Base-by-base conservation (phyloP, 768 basidiomycete species). In the Amanita muscaria region DNA sequence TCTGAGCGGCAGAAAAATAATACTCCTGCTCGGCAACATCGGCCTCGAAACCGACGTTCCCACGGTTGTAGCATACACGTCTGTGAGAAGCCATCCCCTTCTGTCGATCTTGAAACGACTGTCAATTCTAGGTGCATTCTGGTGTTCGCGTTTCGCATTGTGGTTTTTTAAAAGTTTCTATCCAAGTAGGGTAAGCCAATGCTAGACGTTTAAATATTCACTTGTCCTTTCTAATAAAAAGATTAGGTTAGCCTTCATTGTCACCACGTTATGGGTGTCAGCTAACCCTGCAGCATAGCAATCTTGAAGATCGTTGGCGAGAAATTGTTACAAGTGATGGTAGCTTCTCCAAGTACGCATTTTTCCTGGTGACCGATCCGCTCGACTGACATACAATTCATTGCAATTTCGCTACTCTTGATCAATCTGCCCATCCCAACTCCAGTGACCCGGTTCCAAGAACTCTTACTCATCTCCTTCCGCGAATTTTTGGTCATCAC, bases 301-400 rank as follows among this genome's bases (percentile, higher is more conserved):
- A 94, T 98, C 31, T 75, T 99, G 40, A 98, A 98, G 66, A 93
- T 98, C 60, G 98, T 98, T 50, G 92, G 93, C 1, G 89, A 94
- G 51, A 80, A 86, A 48, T 67, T 99, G 14, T 70, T 99, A 10
- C 78, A 92, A 56, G 83, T 59, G 96, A 99, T 52, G 96, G 96
- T 5, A 84, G 84, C 40, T 98, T 99, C 66, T 82, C 97, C 61
- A 88, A 88, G 91, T 92, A 56, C 40, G 78, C 59, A 8, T 29
- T 22, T 18, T n/a, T 23, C 2, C 5, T 14, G 0, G 22, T 30
- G n/a, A 9, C 27, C 49, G 19, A 9, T 9, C 11, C 44, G 40
- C 34, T 24, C 12, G 30, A 42, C 21, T 15, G 29, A 39, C 33
- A 25, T 36, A 30, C 29, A 46, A 25, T 36, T 21, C 36, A 34